phyloP scores from a whole-genome alignment of 805 yeast genomes.

The Candida argentea region DNA sequence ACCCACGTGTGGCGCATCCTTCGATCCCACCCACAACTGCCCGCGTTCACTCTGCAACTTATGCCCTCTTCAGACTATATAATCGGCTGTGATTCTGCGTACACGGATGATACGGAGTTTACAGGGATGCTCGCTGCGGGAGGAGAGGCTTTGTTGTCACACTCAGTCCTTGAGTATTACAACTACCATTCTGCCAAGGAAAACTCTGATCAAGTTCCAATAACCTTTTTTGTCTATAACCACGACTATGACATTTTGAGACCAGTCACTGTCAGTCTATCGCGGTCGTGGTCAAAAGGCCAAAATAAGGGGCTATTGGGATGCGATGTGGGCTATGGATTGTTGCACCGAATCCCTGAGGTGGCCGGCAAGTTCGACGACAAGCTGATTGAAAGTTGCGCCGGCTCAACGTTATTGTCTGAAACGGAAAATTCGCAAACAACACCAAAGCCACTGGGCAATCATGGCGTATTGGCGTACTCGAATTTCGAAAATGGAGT shows the following conservation, averaged over 20 bases:
- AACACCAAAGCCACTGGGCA: no score
- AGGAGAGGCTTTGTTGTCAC: constrained; percentile 71
- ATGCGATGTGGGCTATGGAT: constrained; percentile 91
- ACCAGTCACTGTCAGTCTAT: constrained; percentile 65
- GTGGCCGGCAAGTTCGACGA: constrained; percentile 43
- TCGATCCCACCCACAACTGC: constrained; percentile 60
- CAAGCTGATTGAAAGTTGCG: constrained; percentile 12
- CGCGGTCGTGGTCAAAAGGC: constrained; percentile 57
- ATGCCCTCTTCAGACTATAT: constrained; percentile 82
- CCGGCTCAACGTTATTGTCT: no score
- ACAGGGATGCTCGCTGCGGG: constrained; percentile 74
- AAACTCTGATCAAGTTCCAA: constrained; percentile 27
- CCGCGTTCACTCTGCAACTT: constrained; percentile 77
- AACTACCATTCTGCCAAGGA: constrained; percentile 31
- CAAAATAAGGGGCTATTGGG: constrained; percentile 73
- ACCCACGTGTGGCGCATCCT: constrained; percentile 84
- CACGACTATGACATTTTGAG: constrained; percentile 79
- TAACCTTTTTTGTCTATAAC: constrained; percentile 59
- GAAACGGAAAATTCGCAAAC: no score
- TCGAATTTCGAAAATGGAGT: no score
- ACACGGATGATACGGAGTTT: constrained; percentile 46
- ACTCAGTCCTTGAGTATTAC: constrained; percentile 51
- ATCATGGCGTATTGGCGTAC: no score
- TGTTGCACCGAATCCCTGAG: constrained; percentile 76
- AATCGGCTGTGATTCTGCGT: constrained; percentile 50